Evolutionary conservation across 2,329 filamentous ascomycete species (phyloP).

Genomic region (Ilyonectria destructans): DNA sequence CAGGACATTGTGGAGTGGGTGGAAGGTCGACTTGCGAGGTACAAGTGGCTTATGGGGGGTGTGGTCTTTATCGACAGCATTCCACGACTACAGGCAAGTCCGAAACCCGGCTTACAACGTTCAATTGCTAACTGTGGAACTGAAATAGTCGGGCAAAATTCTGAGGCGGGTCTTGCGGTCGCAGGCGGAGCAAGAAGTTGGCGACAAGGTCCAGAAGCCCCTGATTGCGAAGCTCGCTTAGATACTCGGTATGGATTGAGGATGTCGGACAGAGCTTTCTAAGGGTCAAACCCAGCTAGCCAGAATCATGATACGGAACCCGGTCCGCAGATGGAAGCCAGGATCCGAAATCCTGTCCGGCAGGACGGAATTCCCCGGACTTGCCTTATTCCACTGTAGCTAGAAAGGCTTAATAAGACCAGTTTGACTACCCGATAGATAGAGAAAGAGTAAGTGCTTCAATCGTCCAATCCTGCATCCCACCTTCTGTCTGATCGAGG

Average conservation of each 20-base stretch:
- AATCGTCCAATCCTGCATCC: too few relatives aligned
- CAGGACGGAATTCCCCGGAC: too few relatives aligned
- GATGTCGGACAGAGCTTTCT: too few relatives aligned
- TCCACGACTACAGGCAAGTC: neutral
- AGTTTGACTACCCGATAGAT: too few relatives aligned
- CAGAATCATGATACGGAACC: too few relatives aligned
- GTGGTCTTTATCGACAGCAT: neutral
- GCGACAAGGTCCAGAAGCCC: neutral
- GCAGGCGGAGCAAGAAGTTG: neutral
- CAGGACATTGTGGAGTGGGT: neutral
- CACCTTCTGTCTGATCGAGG: too few relatives aligned
- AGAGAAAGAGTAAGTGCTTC: too few relatives aligned
- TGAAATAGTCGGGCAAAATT: slow-evolving; percentile 1
- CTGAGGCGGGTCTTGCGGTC: neutral
- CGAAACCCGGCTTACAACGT: neutral
- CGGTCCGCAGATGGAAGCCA: too few relatives aligned
- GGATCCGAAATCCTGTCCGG: too few relatives aligned
- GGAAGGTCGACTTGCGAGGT: neutral
- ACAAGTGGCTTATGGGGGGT: slow-evolving; percentile 1
- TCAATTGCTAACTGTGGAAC: slow-evolving; percentile 1
- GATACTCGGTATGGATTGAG: neutral
- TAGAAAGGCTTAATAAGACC: too few relatives aligned
- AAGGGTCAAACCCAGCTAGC: too few relatives aligned
- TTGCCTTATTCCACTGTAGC: too few relatives aligned
- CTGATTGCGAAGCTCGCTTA: neutral